A percentile compares a stretch with the other conserved stretches of the same genome.
Conservation (phyloP, 345 rosid species). For the Cardiospermum halicacabum region DNA sequence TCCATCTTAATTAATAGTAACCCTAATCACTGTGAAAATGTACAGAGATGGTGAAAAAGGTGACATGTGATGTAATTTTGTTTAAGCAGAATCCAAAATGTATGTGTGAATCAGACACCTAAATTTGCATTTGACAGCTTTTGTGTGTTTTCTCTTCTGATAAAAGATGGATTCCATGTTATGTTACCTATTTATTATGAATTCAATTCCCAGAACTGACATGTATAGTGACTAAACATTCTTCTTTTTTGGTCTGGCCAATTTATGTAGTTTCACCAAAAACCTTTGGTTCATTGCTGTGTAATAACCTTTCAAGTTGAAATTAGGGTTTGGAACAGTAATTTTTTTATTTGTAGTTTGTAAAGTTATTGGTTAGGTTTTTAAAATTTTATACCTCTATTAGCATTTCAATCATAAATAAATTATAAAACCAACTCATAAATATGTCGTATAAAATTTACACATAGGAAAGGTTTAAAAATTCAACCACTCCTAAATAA, state of each 20-base stretch:
- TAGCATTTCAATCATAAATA: no score
- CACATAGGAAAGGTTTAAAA: no score
- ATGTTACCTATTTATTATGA: slow-evolving; percentile 2
- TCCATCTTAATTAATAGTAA: neutral
- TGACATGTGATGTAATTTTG: slow-evolving; percentile 5
- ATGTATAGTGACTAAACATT: neutral
- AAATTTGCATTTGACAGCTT: slow-evolving; percentile 12
- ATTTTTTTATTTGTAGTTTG: no score
- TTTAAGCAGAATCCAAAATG: neutral
- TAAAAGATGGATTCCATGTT: slow-evolving; percentile 2
- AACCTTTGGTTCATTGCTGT: neutral
- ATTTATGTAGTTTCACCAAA: neutral
- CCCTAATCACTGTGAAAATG: neutral
- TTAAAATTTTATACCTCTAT: no score
- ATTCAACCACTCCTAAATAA: no score
- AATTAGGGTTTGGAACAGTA: no score
- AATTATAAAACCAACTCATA: no score
- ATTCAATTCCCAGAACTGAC: neutral
- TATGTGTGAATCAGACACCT: neutral
- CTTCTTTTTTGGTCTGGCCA: neutral
- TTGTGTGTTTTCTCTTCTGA: neutral
- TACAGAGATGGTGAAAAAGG: neutral
- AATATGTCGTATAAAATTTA: no score
- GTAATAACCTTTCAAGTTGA: no score
- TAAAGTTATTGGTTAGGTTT: no score